Evolutionary conservation across 306 rosid species (phyloP).

Genomic region (Cajanus cajan): DNA sequence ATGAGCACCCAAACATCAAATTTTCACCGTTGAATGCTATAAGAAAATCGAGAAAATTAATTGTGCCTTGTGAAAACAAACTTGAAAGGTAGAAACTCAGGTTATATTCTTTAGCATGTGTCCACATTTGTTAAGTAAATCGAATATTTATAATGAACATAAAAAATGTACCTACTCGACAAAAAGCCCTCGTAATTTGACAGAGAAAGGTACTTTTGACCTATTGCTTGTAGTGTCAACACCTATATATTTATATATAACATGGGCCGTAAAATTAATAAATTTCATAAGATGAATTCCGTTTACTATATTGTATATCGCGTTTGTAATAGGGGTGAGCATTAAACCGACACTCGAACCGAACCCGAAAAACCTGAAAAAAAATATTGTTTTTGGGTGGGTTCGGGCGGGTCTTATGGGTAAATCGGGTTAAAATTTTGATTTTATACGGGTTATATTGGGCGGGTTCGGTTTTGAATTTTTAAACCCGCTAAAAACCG

Average conservation of each 20-base stretch:
- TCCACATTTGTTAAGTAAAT: neutral
- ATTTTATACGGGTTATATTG: no score
- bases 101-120: neutral
- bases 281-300: neutral
- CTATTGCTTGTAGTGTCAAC: conserved; percentile 23
- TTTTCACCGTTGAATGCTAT: neutral
- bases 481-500: no score
- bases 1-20: neutral
- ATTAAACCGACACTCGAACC: no score
- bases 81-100: neutral
- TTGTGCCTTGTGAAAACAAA: neutral
- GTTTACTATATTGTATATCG: neutral
- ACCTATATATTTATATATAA: neutral
- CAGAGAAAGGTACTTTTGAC: conserved; percentile 33
- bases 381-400: no score
- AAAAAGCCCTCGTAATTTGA: conserved; percentile 16
- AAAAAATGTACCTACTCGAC: neutral
- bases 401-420: no score
- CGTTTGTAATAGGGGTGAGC: no score
- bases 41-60: neutral
- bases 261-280: neutral
- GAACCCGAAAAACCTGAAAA: no score
- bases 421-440: no score
- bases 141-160: neutral
- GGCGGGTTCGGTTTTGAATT: no score